Evolutionary conservation across 1,284 basidiomycete genomes (phyloP), one percentile per base, ranked within the genome.

Genomic region (Melanopsichium pennsylvanicum): DNA sequence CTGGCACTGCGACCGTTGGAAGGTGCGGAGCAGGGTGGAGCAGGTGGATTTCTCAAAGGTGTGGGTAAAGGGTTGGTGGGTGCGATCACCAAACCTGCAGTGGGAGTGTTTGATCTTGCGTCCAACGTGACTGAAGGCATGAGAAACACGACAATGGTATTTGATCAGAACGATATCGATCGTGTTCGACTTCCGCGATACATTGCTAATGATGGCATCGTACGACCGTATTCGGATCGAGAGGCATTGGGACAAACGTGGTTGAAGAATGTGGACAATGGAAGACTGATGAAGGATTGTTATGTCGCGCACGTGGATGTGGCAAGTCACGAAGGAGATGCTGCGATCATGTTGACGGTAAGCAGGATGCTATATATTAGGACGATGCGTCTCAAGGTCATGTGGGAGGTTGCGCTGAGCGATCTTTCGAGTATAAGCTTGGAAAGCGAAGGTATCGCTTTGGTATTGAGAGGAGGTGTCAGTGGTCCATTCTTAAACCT

Each of bases 111-210:
- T 78, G 96, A 99, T 82, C 86, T 98, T 37, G 91, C 94, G 4
- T 90, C 93, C 25, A 97, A 95, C 75, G 88, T 97, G 22, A 90
- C 91, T n/a, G 95, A 97, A 85, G 94, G 93, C 85, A 76, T 66
- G 70, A 88, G 96, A 34, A 99, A 99, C 79, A 98, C 96, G 0
- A 98, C 96, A 0, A 97, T 93, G 3, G 95, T 97, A 2, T 98
- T 98, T 71, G 96, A 98, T 79, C 91, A 88, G 68, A 90, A 91
- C 39, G 90, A 90, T 45, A 87, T 94, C 51, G 95, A 97, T 76
- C 89, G 94, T 16, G 87, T 91, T 21, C 86, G 96, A 72, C 82
- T 93, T 86, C 95, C 96, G 23, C 87, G 96, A 46, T 90, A 90
- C 72, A 87, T 93, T 37, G 88, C 93, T 2, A 39, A 34, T 32